These are phyloP conservation scores for Yamadazyma dushanensis DNA, from an alignment of 1,139 yeast genomes.

Conservation along the genomic window DNA sequence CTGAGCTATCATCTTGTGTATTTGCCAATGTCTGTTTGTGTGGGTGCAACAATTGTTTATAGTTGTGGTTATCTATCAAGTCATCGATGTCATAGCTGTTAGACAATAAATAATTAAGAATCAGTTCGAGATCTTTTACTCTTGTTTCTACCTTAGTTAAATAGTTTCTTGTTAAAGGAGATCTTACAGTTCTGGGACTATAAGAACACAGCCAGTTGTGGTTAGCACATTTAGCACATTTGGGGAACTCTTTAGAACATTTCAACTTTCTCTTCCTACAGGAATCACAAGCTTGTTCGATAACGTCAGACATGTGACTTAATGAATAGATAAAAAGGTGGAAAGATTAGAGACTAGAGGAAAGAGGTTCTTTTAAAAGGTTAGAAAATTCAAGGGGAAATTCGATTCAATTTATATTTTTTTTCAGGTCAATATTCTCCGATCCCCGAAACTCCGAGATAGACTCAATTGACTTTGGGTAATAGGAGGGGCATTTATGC, in stretches of 20 bases:
- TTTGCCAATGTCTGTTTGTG: slow-evolving; percentile 16
- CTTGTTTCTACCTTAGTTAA: slow-evolving; percentile 73
- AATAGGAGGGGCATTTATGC: too few relatives aligned
- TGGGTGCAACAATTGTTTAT: slow-evolving; percentile 22
- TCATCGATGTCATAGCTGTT: slow-evolving; percentile 24
- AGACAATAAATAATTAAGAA: slow-evolving; percentile 46
- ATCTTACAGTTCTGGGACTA: slow-evolving; percentile 73
- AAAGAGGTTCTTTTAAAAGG: background rate
- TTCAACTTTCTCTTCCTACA: slow-evolving; percentile 58
- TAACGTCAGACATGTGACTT: slow-evolving; percentile 10
- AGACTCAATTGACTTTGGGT: too few relatives aligned
- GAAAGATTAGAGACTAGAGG: background rate
- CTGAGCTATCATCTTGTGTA: background rate
- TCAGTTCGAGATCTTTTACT: slow-evolving; percentile 53
- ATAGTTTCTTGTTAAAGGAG: slow-evolving; percentile 81
- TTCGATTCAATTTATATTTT: slow-evolving; percentile 7
- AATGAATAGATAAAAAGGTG: background rate
- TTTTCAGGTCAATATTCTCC: slow-evolving; percentile 10
- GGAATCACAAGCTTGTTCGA: slow-evolving; percentile 58
- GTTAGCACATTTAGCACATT: slow-evolving; percentile 71
- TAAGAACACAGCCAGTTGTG: slow-evolving; percentile 77
- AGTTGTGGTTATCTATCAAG: slow-evolving; percentile 23
- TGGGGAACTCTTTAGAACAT: slow-evolving; percentile 67
- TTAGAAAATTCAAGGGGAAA: slow-evolving; percentile 4
- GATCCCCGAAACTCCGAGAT: slow-evolving; percentile 15